Conservation (phyloP, 1,284 basidiomycete species). For the Cryptococcus maquisensis region DNA sequence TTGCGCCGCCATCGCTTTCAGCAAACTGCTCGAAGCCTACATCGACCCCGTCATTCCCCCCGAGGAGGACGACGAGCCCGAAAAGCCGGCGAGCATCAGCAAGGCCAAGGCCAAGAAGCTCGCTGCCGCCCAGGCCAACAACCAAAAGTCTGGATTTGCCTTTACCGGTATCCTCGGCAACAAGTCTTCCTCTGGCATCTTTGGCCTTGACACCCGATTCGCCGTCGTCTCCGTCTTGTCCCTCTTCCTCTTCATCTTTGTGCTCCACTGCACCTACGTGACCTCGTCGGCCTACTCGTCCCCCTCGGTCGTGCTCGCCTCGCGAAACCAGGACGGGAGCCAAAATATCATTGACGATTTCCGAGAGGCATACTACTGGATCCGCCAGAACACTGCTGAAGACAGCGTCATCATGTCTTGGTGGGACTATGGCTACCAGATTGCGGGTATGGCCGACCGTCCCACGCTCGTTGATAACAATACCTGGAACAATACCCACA, state of each 20-base stretch:
- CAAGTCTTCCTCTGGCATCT: slow-evolving; percentile 60
- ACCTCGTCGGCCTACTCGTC: slow-evolving; percentile 95
- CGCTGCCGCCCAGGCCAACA: slow-evolving; percentile 42
- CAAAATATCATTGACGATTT: slow-evolving; percentile 99
- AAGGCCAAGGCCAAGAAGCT: slow-evolving; percentile 64
- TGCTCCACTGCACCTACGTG: slow-evolving; percentile 95
- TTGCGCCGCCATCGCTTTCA: slow-evolving; percentile 82
- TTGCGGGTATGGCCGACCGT: slow-evolving; percentile 96
- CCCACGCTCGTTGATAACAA: slow-evolving; percentile 88
- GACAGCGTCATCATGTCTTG: slow-evolving; percentile 96
- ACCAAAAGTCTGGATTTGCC: slow-evolving; percentile 29
- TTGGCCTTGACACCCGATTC: slow-evolving; percentile 77
- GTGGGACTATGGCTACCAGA: slow-evolving; percentile 99
- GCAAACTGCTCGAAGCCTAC: slow-evolving; percentile 83
- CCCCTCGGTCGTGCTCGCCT: slow-evolving; percentile 92
- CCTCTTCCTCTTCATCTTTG: slow-evolving; percentile 80
- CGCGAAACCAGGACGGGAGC: slow-evolving; percentile 73
- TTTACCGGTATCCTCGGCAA: slow-evolving; percentile 31
- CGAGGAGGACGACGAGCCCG: slow-evolving; percentile 17
- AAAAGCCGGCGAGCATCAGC: slow-evolving; percentile 20
- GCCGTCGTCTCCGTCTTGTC: slow-evolving; percentile 73
- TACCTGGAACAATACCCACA: slow-evolving; percentile 99
- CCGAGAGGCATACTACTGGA: slow-evolving; percentile 99
- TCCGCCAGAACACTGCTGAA: slow-evolving; percentile 88
- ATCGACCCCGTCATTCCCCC: slow-evolving; percentile 58